A percentile compares a stretch with the other conserved stretches of the same genome.
phyloP scores from a whole-genome alignment of 306 rosid species.

The Gillenia trifoliata region DNA sequence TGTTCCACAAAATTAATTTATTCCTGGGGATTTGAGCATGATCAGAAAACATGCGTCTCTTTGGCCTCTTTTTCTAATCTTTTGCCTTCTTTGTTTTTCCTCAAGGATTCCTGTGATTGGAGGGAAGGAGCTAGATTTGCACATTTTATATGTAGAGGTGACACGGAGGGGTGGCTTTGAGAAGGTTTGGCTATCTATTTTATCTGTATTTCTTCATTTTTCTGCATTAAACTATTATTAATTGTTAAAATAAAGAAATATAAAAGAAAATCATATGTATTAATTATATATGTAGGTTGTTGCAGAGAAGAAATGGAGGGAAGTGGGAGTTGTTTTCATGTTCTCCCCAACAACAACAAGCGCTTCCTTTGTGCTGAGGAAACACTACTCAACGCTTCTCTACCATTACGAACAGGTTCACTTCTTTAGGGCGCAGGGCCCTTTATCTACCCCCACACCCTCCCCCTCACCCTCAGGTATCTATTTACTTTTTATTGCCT shows the following conservation, averaged over 20 bases:
- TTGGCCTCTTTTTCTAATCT: not conserved
- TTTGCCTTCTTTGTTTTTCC: not conserved
- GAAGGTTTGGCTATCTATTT: conserved; percentile 42
- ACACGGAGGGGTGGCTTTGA: conserved; percentile 86
- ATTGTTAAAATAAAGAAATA: not conserved
- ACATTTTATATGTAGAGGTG: conserved; percentile 77
- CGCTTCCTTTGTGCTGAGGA: conserved; percentile 86
- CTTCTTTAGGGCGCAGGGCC: conserved; percentile 61
- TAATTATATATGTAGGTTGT: conserved; percentile 50
- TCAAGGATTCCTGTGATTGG: conserved; percentile 95
- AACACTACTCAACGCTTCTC: conserved; percentile 76
- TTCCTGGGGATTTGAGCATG: not conserved
- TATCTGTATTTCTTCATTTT: not conserved
- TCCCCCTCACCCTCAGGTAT: conserved; percentile 44
- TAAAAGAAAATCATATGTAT: not conserved
- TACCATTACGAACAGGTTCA: conserved; percentile 87
- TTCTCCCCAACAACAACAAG: conserved; percentile 90
- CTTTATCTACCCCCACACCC: conserved; percentile 37
- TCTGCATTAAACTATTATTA: not conserved
- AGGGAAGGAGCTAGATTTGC: conserved; percentile 94
- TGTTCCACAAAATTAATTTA: not conserved
- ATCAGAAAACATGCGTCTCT: not conserved
- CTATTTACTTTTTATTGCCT: not conserved
- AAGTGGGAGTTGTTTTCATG: conserved; percentile 75
- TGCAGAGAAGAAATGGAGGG: conserved; percentile 98